Base-by-base conservation (phyloP, 768 basidiomycete species). In the Xanthoconium stramineum region DNA sequence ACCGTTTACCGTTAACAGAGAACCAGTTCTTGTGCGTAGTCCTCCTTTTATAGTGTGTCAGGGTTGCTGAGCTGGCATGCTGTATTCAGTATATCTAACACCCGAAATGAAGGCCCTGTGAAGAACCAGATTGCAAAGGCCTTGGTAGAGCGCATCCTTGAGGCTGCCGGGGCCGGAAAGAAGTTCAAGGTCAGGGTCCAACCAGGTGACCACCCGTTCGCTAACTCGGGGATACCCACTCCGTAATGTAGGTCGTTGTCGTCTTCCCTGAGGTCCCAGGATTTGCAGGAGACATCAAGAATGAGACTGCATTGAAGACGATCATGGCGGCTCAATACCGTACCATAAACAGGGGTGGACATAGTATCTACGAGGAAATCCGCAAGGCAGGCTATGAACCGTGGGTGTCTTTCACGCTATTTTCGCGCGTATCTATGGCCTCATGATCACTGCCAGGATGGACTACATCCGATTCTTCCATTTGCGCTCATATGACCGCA, bases 381-480 rank as follows among this genome's bases (percentile, higher is more conserved):
- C 80, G 86, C 36, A 83, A 80, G 61, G 89, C 82, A 19, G 89
- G 91, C 5, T 88, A 78, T 61, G 88, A 94, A 35, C 90, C 91
- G 88, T 91, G 62, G 60, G 88, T 68, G 24, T 52, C 59, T 53
- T 11, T 0, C 8, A 19, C 35, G 17, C 9, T 42, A 9, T 33
- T 19, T 35, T 54, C 9, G 46, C 12, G n/a, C 11, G 19, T 37
- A 38, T 44, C 20, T 29, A 19, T 45, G 29, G 30, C 17, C 43
- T 51, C 56, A 53, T 24, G 15, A 36, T 46, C 35, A 19, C 50
- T 40, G 15, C 46, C 58, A 92, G 91, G n/a, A 64, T 76, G 74
- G 86, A 94, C 55, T 94, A 88, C 68, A 89, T 97, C 62, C 82
- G 86, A 12, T 93, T 97, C 79, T 98, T 91, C 75, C 94, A 98